phyloP scores from a whole-genome alignment of 2,329 filamentous ascomycete genomes.

The Penicillium crustosum region DNA sequence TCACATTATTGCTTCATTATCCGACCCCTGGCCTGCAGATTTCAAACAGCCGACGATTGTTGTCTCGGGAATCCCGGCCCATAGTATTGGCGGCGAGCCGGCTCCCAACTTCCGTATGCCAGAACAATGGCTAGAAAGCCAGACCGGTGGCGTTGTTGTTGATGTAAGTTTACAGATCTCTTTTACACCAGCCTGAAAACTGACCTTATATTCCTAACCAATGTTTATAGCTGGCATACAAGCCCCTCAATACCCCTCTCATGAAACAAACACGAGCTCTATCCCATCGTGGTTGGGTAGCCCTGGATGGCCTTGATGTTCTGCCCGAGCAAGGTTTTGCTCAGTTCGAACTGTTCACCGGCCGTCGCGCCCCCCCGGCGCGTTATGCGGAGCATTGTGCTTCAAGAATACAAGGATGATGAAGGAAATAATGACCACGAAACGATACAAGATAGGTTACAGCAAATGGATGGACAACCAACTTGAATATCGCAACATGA shows the following conservation, averaged over 20 bases:
- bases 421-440: conserved; percentile 35
- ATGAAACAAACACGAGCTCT: conserved; percentile 39
- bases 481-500: conserved; percentile 56
- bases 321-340: conserved; percentile 44
- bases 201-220: neutral
- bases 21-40: conserved; percentile 35
- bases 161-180: conserved; percentile 32
- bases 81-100: conserved; percentile 37
- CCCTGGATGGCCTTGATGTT: conserved; percentile 41
- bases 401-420: conserved; percentile 37
- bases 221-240: conserved; percentile 39
- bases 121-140: conserved; percentile 40
- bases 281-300: conserved; percentile 41
- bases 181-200: neutral
- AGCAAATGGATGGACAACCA: conserved; percentile 35
- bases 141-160: conserved; percentile 43
- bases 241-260: conserved; percentile 40
- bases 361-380: conserved; percentile 41
- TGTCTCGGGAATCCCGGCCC: conserved; percentile 40
- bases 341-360: conserved; percentile 43
- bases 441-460: conserved; percentile 31
- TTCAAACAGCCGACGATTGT: conserved; percentile 42
- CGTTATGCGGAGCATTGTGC: conserved; percentile 39
- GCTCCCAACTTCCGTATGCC: conserved; percentile 39
- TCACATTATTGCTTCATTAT: conserved; percentile 29